These are phyloP conservation scores for Kurtzmaniella quercitrusa DNA, from an alignment of 1,139 yeast species.

Conservation along the genomic window DNA sequence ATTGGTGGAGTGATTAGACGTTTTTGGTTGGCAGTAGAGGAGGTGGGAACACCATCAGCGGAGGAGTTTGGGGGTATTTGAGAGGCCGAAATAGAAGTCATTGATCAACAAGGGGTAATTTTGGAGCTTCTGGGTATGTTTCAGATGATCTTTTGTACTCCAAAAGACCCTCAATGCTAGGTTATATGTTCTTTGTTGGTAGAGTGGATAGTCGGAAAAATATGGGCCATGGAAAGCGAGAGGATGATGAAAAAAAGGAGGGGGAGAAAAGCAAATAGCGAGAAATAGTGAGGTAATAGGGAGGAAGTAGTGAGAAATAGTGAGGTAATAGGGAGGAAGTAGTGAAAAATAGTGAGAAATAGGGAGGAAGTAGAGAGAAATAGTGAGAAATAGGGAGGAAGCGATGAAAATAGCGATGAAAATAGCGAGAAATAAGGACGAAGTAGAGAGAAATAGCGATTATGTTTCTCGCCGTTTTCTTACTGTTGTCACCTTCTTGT, in stretches of 20 bases:
- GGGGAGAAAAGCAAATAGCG: not conserved
- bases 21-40: constrained; percentile 9
- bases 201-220: not conserved
- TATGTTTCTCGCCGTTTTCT: no score
- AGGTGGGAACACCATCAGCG: not conserved
- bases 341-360: not conserved
- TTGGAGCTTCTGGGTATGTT: no score
- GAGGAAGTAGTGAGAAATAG: not conserved
- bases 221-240: not conserved
- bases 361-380: not conserved
- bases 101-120: no score
- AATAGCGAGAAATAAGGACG: no score
- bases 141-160: no score
- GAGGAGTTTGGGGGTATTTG: not conserved
- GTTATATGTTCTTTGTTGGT: no score
- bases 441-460: not conserved
- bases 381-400: not conserved
- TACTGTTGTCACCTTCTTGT: no score
- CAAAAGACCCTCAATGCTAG: no score
- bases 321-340: not conserved
- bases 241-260: not conserved
- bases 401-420: no score
- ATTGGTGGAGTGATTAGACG: constrained; percentile 43
- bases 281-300: not conserved
- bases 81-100: no score